A percentile compares a stretch with the other conserved stretches of the same genome.
These are phyloP conservation scores for Euphorbia lathyris DNA, from an alignment of 345 rosid genomes.

Conservation along the genomic window DNA sequence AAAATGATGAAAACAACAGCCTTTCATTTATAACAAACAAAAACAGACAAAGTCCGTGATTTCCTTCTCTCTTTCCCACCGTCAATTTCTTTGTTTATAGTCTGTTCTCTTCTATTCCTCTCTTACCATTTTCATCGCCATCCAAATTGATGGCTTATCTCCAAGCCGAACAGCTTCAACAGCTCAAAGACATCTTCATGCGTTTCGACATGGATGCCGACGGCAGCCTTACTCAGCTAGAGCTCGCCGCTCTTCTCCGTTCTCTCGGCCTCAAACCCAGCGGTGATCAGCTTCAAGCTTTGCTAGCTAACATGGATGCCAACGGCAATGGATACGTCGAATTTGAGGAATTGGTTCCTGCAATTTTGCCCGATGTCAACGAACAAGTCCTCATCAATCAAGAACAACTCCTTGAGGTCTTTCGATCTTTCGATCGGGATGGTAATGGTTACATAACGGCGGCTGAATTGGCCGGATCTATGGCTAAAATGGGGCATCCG, in stretches of 20 bases:
- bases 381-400: conserved; percentile 61
- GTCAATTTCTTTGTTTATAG: background rate
- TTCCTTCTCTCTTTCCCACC: background rate
- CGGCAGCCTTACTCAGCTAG: conserved; percentile 80
- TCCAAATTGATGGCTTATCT: conserved; percentile 25
- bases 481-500: conserved; percentile 85
- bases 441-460: conserved; percentile 72
- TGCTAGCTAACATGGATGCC: conserved; percentile 63
- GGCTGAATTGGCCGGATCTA: conserved; percentile 69
- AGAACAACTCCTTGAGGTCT: conserved; percentile 58
- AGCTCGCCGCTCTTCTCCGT: conserved; percentile 86
- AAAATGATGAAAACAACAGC: background rate
- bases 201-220: conserved; percentile 90
- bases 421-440: conserved; percentile 61
- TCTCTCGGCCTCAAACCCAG: conserved; percentile 81
- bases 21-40: background rate
- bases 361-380: conserved; percentile 64
- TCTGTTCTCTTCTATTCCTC: background rate
- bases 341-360: conserved; percentile 71
- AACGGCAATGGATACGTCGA: conserved; percentile 80
- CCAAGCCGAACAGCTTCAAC: conserved; percentile 56
- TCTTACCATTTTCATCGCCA: conserved; percentile 18
- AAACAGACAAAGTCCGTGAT: background rate
- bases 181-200: conserved; percentile 75
- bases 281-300: conserved; percentile 65